Evolutionary conservation across 306 rosid species (phyloP).

Genomic region (Carpinus viminea): DNA sequence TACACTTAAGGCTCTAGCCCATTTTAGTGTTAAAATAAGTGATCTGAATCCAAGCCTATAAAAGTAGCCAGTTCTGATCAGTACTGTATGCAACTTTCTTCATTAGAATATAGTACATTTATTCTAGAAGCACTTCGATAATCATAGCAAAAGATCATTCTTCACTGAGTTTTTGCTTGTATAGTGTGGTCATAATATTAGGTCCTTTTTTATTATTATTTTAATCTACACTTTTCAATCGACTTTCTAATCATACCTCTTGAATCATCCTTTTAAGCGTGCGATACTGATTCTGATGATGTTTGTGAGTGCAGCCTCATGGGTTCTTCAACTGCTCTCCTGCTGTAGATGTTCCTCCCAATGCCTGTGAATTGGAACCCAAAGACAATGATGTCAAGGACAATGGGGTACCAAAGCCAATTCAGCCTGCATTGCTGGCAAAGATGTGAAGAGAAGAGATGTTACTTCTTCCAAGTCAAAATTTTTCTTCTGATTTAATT

Average conservation of each 20-base stretch:
- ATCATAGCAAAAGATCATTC: not conserved
- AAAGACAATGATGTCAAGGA: slow-evolving; percentile 50
- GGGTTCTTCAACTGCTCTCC: slow-evolving; percentile 94
- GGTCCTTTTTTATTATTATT: not conserved
- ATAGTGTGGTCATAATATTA: not conserved
- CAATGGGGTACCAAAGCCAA: slow-evolving; percentile 38
- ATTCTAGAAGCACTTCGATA: not conserved
- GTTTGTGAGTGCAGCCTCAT: slow-evolving; percentile 65
- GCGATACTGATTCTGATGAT: slow-evolving; percentile 2
- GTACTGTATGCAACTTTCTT: not conserved
- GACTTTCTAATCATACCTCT: not conserved
- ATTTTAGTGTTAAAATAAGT: not conserved
- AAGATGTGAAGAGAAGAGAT: slow-evolving; percentile 40
- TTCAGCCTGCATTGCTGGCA: slow-evolving; percentile 40
- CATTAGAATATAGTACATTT: not conserved
- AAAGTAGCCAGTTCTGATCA: not conserved
- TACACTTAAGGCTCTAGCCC: not conserved
- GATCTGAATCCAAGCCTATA: not conserved
- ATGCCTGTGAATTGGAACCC: slow-evolving; percentile 56
- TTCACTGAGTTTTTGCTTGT: not conserved
- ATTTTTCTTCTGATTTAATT: not conserved
- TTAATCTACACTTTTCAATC: not conserved
- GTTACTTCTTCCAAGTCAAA: not conserved
- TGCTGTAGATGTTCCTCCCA: slow-evolving; percentile 75
- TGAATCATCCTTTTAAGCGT: not conserved